Evolutionary conservation across 2,329 filamentous ascomycete genomes (phyloP).

Genomic region (Pseudogymnoascus sp.): DNA sequence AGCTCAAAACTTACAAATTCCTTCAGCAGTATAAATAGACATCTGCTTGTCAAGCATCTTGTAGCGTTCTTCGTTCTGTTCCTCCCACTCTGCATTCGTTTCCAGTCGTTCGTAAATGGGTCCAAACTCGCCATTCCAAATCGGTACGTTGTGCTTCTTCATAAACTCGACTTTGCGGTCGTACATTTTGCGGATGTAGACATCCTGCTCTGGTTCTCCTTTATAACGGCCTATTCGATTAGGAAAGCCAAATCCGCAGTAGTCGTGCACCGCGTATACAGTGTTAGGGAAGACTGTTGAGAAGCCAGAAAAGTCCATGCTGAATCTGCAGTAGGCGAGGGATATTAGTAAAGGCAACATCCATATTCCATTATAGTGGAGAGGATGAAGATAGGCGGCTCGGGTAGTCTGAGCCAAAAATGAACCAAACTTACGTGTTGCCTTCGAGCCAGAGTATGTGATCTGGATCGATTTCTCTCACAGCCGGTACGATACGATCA

Average conservation of each 20-base stretch:
- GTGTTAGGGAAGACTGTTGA: conserved; percentile 34
- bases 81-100: not conserved
- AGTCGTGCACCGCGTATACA: conserved; percentile 39
- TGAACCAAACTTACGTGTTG: conserved; percentile 37
- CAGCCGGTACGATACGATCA: conserved; percentile 32
- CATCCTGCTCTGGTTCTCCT: conserved; percentile 34
- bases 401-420: not conserved
- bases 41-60: conserved; percentile 3
- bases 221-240: conserved; percentile 32
- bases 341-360: not conserved
- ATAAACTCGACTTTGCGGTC: conserved; percentile 42
- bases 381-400: not conserved
- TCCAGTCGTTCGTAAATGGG: not conserved
- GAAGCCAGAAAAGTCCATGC: conserved; percentile 38
- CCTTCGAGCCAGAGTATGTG: conserved; percentile 45
- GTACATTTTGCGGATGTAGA: conserved; percentile 34
- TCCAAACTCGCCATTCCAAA: conserved; percentile 34
- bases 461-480: conserved; percentile 36
- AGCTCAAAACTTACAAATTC: not conserved
- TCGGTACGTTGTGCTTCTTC: conserved; percentile 33
- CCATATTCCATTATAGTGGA: not conserved
- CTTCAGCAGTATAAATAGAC: conserved; percentile 10
- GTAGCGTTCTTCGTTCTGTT: not conserved
- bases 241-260: conserved; percentile 37
- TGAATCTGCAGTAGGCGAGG: conserved; percentile 33